Base-by-base conservation (phyloP, 2,329 filamentous ascomycete genomes). In the Knoxdaviesia capensis region DNA sequence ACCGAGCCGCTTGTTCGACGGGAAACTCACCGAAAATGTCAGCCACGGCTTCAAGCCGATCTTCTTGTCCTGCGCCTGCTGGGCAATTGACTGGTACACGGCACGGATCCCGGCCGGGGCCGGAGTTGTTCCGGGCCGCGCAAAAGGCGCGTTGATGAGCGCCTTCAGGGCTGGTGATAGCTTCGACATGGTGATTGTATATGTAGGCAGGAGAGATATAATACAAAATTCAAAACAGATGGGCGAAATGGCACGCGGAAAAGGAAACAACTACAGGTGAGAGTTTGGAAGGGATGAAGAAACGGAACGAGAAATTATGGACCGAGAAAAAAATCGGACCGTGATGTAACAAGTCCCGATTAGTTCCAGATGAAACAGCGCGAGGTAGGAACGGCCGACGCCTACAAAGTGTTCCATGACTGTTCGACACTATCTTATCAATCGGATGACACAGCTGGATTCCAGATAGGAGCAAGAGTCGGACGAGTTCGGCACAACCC, bases 121-220 rank as follows among this genome's bases (percentile, higher is more conserved):
- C 1, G 76, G 68, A 2, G 75, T 66, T 2, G 74, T 76, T 40
- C 74, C 71, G 0, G 80, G 76, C 2, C 70, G 66, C 37, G 80
- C 74, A 51, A 75, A 71, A 4, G 78, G 68, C 45, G 77, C 71
- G 51, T 80, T 80, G 60, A 87, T 78, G 48, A 87, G 71, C 39
- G 74, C 68, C 60, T 86, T 87, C 50, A 88, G 66, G 40, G 72
- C 61, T 1, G 71, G 64, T 1, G 80, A 81, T 20, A 88, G 68
- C 56, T 82, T 86, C 6, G 80, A 76, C 80, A 84, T 85, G 49
- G 52, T 58, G 20, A 44, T 44, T 46, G 41, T 42, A 37, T 44
- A n/a, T 20, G 20, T 20, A 20, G 20, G 20, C 20, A 20, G 20
- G 20, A 20, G 20, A 20, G 20, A 20, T 20, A 20, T 20, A 2